Evolutionary conservation across 345 rosid species (phyloP).

Genomic region (Physaria fendleri): DNA sequence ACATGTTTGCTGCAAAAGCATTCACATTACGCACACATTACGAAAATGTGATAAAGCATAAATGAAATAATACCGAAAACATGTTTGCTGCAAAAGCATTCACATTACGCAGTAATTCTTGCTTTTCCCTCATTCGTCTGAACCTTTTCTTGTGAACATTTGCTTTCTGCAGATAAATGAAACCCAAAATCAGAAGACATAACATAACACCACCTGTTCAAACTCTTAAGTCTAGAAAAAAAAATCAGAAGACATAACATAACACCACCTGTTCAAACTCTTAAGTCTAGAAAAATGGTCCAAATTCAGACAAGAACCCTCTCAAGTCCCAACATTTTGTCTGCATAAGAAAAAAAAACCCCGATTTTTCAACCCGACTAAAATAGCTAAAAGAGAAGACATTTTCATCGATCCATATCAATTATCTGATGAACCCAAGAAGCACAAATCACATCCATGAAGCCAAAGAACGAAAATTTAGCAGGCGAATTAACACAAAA

Average conservation of each 20-base stretch:
- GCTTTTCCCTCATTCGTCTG: slow-evolving; percentile 42
- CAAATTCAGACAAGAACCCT: background rate
- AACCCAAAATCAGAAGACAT: background rate
- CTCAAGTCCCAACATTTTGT: background rate
- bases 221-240: background rate
- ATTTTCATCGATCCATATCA: background rate
- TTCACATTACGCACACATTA: slow-evolving; percentile 43
- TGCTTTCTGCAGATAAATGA: slow-evolving; percentile 14
- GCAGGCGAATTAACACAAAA: background rate
- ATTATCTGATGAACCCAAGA: background rate
- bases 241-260: background rate
- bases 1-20: slow-evolving; percentile 46
- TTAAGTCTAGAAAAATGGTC: background rate
- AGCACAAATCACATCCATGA: background rate
- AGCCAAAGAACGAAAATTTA: slow-evolving; percentile 2
- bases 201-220: background rate
- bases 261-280: background rate
- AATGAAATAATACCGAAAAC: slow-evolving; percentile 47
- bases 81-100: slow-evolving; percentile 44
- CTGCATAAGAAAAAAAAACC: background rate
- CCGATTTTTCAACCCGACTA: background rate
- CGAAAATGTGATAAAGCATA: no score
- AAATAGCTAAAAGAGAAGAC: background rate
- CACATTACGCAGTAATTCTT: slow-evolving; percentile 42
- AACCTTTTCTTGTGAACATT: slow-evolving; percentile 37